Evolutionary conservation across 768 basidiomycete genomes (phyloP).

Genomic region (Leucosporidium scottii): DNA sequence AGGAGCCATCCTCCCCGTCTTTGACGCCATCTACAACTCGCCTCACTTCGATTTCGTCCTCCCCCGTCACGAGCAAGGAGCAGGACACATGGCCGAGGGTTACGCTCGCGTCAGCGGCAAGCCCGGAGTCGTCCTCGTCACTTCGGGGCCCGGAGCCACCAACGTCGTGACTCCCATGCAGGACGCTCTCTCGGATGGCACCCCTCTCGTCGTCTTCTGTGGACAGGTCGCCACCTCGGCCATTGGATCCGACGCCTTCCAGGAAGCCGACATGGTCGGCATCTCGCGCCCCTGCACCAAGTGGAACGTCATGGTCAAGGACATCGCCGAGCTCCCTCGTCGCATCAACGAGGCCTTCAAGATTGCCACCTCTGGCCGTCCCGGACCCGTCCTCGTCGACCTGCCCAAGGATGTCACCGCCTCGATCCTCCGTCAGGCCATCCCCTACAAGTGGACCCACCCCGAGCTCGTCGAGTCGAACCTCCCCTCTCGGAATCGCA

Average conservation of each 20-base stretch:
- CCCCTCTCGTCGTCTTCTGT: slow-evolving; percentile 88
- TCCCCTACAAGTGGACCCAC: slow-evolving; percentile 72
- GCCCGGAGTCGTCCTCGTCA: slow-evolving; percentile 95
- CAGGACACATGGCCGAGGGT: slow-evolving; percentile 91
- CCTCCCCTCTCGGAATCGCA: slow-evolving; percentile 41
- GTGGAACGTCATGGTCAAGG: slow-evolving; percentile 99
- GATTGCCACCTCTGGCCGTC: slow-evolving; percentile 92
- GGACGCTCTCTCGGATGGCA: slow-evolving; percentile 87
- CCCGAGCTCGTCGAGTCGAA: slow-evolving; percentile 57
- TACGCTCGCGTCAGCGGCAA: slow-evolving; percentile 96
- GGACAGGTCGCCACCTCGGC: slow-evolving; percentile 99
- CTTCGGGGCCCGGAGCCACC: slow-evolving; percentile 94
- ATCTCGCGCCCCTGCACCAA: slow-evolving; percentile 97
- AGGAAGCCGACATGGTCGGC: slow-evolving; percentile 94
- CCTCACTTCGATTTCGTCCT: slow-evolving; percentile 90
- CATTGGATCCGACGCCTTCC: slow-evolving; percentile 98
- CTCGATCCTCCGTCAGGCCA: slow-evolving; percentile 71
- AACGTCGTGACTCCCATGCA: slow-evolving; percentile 98
- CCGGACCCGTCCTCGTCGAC: slow-evolving; percentile 95
- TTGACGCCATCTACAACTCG: slow-evolving; percentile 97
- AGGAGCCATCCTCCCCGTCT: slow-evolving; percentile 90
- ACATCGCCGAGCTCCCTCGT: slow-evolving; percentile 84
- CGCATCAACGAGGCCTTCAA: slow-evolving; percentile 99
- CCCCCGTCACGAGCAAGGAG: slow-evolving; percentile 95
- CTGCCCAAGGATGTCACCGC: slow-evolving; percentile 99